Base-by-base conservation (phyloP, 2,329 filamentous ascomycete genomes). In the Phoma herbarum region DNA sequence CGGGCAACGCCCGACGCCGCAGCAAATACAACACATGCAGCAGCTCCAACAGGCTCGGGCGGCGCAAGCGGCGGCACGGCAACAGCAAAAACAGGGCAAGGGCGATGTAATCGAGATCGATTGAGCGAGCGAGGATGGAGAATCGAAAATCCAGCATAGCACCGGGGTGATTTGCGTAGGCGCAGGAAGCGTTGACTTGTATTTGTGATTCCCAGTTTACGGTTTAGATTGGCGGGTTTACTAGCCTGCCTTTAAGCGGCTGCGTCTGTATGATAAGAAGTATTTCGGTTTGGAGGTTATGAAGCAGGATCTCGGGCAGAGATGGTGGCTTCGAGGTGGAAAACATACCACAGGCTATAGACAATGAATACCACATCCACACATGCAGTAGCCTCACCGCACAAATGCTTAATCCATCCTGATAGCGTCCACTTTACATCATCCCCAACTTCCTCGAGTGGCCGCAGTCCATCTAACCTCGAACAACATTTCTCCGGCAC, bases 101-200 rank as follows among this genome's bases (percentile, higher is more conserved):
- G 20, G 51, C 33, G 62, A 72, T 18, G 52, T 70, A 25, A 72
- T 72, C 48, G 66, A 68, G 45, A 67, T 71, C 45, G 69, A 71
- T 44, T 71, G 60, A 60, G n/a, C 20, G 12, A 20, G 22, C 18
- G 41, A 20, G 31, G 20, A 12, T 11, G 12, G 3, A 9, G 28
- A n/a, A n/a, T n/a, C n/a, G n/a, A n/a, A n/a, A n/a, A n/a, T 47
- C 25, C 29, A 45, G 43, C 43, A 45, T 33, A 37, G 45, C 45
- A 47, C 25, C 9, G 26, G 20, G 2, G 14, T 10, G 7, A 7
- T 23, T 25, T 52, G 31, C 29, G 31, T 9, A 11, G 29, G 39
- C 22, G 49, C 22, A 41, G 29, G 29, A 7, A 20, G 20, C 3
- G 25, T 39, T 46, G n/a, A n/a, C n/a, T 46, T 37, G 16, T 1